Evolutionary conservation across 2,329 filamentous ascomycete species (phyloP), one percentile per base, ranked within the genome.

Genomic region (Penicillium griseofulvum): DNA sequence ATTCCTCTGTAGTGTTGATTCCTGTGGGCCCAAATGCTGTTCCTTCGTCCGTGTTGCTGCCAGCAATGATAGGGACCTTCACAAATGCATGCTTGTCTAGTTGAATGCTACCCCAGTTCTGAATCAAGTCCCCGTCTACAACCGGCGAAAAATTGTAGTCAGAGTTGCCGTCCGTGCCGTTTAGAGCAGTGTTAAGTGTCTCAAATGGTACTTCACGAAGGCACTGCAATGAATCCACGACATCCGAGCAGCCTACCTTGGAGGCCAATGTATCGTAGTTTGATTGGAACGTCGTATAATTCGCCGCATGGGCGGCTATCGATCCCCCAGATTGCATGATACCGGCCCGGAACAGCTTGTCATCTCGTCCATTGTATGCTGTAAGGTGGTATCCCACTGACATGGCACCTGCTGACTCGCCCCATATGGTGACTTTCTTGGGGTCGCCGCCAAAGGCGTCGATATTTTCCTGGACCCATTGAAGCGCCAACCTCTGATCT

Each of bases 21-120:
- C 79, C 80, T 6, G 57, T 67, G 11, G 78, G 77, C 0, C 76
- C 80, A 63, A 87, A 87, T 1, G 75, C 74, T 0, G 80, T 81
- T 2, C 85, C 87, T 67, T 90, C 87, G 61, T 89, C 87, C 1
- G 80, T 81, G 68, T 88, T 89, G 34, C 80, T 80, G 7, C 87
- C 87, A 33, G 80, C 74, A 7, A 90, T 76, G 38, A 88, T 80
- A 1, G 86, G 84, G 0, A 89, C 83, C 49, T 83, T 78, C 53
- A 87, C 81, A 59, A 88, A 88, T 17, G 79, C 78, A 44, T 85
- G 85, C 5, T 78, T 68, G 1, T 74, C 71, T 6, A 89, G 73
- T 60, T 86, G 82, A 8, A 78, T 68, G 10, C 80, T 81, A 1
- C 78, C 80, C 58, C 78, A 80, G 8, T 78, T 76, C 10, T 74